Evolutionary conservation across 2,329 filamentous ascomycete genomes (phyloP), one percentile per base, ranked within the genome.

Genomic region (Fusarium clavum): DNA sequence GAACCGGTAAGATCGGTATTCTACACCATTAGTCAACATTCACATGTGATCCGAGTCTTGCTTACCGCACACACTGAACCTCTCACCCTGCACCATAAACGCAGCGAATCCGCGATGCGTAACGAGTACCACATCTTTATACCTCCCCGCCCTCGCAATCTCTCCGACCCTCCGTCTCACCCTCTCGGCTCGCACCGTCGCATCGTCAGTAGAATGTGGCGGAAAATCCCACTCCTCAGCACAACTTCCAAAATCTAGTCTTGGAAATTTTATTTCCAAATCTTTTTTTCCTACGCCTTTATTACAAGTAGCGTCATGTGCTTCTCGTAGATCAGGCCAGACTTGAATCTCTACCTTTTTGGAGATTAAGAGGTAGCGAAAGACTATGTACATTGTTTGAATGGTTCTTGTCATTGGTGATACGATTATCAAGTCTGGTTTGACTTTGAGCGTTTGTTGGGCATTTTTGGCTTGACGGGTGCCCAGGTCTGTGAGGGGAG

Each of bases 271-370:
- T 14, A 27, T n/a, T 2, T 52, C 51, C 2, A 75, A 16, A 3
- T 67, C 69, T 20, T 32, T 47, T 2, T 69, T 69, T 4, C 57
- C 38, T n/a, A 67, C 12, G 4, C 73, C 71, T n/a, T 71, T 72
- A 20, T 75, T 75, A 52, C 72, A 75, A 41, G 67, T 62, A 8
- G 69, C 73, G 38, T 75, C 73, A n/a, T 75, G 71, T 6, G 71
- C 62, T 25, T 75, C 73, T 1, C 73, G 72, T 1, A 75, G 20
- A 7, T 75, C 73, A 1, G 72, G 73, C 71, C 72, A 75, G 11
- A 75, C 52, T n/a, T 75, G 64, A 5, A 75, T 34, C 6, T 61
- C 29, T 2, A 54, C 43, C 6, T 43, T 34, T 2, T 8, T 40
- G n/a, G 12, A 51, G 16, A 14, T 16, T 16, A 73, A 40, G 4